Evolutionary conservation across 2,329 filamentous ascomycete species (phyloP).

Genomic region (Dactylonectria macrodidyma): DNA sequence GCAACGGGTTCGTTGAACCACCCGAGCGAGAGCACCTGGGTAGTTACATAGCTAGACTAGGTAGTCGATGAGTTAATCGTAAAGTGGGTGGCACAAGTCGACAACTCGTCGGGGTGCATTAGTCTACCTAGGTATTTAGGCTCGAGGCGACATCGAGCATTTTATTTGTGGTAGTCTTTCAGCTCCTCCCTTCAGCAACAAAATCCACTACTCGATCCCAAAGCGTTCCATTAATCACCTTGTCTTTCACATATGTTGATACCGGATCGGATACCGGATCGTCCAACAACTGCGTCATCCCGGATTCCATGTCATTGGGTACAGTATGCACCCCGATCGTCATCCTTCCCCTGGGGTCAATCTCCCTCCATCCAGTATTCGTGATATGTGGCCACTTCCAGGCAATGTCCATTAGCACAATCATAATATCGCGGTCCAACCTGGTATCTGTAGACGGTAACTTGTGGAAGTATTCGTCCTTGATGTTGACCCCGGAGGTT

Average conservation of each 20-base stretch:
- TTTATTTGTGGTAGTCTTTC: neutral
- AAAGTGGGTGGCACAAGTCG: no score
- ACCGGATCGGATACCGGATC: slow-evolving; percentile 59
- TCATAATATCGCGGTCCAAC: slow-evolving; percentile 47
- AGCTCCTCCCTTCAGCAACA: slow-evolving; percentile 30
- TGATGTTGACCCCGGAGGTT: slow-evolving; percentile 52
- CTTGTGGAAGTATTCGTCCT: slow-evolving; percentile 58
- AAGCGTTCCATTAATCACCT: slow-evolving; percentile 57
- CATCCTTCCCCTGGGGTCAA: slow-evolving; percentile 56
- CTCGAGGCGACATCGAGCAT: no score
- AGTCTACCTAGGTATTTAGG: no score
- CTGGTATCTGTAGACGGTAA: slow-evolving; percentile 47
- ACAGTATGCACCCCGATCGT: slow-evolving; percentile 58
- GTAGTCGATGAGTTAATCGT: no score
- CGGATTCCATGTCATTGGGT: slow-evolving; percentile 56
- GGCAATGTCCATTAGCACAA: slow-evolving; percentile 52
- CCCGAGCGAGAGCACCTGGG: no score
- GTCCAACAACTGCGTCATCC: slow-evolving; percentile 41
- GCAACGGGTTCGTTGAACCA: no score
- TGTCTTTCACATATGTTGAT: slow-evolving; percentile 57
- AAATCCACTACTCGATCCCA: slow-evolving; percentile 53
- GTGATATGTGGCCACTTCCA: slow-evolving; percentile 43
- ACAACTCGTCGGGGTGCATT: no score
- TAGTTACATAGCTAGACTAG: no score
- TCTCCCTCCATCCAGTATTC: slow-evolving; percentile 51